Conservation (phyloP, 108 stramenopile genomes). For the Epithemia pelagica region DNA sequence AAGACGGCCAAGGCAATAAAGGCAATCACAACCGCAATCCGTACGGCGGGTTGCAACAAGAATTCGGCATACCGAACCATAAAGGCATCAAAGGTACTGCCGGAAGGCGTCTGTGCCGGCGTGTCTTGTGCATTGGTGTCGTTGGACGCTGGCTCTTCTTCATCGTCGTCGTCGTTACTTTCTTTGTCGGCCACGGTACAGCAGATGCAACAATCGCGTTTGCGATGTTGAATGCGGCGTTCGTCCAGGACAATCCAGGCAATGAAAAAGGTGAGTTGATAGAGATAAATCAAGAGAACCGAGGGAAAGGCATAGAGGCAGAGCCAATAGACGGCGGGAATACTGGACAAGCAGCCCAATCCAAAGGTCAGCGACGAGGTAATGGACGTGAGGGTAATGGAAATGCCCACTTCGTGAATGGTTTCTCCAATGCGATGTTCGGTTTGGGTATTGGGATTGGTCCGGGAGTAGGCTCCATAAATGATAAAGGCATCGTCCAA, state of each 20-base stretch:
- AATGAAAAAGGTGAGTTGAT: too few species aligned
- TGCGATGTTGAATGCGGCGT: slow-evolving; percentile 7
- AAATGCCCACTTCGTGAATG: slow-evolving; percentile 16
- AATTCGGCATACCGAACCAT: slow-evolving; percentile 13
- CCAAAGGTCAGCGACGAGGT: slow-evolving; percentile 23
- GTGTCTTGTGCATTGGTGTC: not conserved
- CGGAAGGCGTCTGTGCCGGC: not conserved
- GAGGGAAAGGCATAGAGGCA: slow-evolving; percentile 23
- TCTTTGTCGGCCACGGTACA: slow-evolving; percentile 7
- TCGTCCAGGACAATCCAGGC: too few species aligned
- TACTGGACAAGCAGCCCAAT: slow-evolving; percentile 20
- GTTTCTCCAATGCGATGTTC: slow-evolving; percentile 22
- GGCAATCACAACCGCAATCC: slow-evolving; percentile 13
- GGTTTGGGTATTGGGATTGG: slow-evolving; percentile 3
- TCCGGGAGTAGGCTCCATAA: slow-evolving; percentile 9
- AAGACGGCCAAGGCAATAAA: slow-evolving; percentile 16
- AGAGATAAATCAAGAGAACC: slow-evolving; percentile 7
- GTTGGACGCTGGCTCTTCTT: not conserved
- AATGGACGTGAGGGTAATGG: slow-evolving; percentile 24
- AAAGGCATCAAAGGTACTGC: slow-evolving; percentile 13
- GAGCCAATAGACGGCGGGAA: too few species aligned
- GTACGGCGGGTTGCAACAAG: slow-evolving; percentile 14
- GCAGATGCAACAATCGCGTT: slow-evolving; percentile 27
- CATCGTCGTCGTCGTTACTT: slow-evolving; percentile 3
- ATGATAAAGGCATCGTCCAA: slow-evolving; percentile 28